These are phyloP conservation scores for Colletotrichum sojae DNA, from an alignment of 2,329 filamentous ascomycete species.

Conservation along the genomic window DNA sequence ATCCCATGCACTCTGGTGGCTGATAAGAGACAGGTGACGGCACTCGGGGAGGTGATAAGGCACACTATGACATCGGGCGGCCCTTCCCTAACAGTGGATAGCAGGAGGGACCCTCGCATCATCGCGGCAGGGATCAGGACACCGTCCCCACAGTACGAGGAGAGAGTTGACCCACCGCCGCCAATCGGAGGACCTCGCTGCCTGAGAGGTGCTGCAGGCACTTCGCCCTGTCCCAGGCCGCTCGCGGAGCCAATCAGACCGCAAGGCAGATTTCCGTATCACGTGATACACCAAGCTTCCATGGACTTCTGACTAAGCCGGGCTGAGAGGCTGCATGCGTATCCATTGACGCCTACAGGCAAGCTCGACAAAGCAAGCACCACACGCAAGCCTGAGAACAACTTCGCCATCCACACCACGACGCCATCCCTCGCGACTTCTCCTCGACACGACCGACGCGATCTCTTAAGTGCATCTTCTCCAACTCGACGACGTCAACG, in stretches of 20 bases:
- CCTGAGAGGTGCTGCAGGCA: constrained; percentile 26
- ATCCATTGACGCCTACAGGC: constrained; percentile 43
- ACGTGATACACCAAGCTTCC: constrained; percentile 2
- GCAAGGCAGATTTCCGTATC: neutral
- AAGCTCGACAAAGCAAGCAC: constrained; percentile 28
- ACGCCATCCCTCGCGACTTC: constrained; percentile 4
- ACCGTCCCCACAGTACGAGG: constrained; percentile 25
- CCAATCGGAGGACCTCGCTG: constrained; percentile 38
- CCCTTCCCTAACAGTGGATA: constrained; percentile 39
- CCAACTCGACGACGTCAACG: neutral
- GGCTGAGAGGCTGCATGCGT: constrained; percentile 42
- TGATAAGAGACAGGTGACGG: constrained; percentile 41
- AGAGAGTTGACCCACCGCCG: neutral
- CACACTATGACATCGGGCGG: constrained; percentile 11
- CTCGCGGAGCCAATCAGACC: constrained; percentile 28
- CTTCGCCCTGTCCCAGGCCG: constrained; percentile 28
- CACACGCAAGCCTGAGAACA: constrained; percentile 19
- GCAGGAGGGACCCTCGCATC: constrained; percentile 39
- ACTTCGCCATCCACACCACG: constrained; percentile 27
- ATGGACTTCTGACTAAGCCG: constrained; percentile 36
- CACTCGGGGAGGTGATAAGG: constrained; percentile 17
- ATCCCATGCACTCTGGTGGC: constrained; percentile 32
- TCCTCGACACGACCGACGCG: neutral
- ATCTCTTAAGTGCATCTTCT: neutral
- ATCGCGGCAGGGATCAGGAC: constrained; percentile 36